Evolutionary conservation across 345 rosid species (phyloP).

Genomic region (Camelina laxa): DNA sequence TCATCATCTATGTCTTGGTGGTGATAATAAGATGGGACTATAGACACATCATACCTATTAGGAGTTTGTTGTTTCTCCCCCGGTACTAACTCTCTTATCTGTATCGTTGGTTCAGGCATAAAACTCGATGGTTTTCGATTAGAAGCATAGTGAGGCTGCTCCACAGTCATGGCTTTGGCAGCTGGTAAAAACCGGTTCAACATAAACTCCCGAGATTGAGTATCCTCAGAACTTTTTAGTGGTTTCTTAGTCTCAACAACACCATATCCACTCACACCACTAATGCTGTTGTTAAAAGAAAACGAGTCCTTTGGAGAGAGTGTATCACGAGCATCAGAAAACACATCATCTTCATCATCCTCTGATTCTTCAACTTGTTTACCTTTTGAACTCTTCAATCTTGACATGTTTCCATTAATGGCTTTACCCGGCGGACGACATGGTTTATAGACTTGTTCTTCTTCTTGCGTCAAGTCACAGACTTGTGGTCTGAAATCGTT

Average conservation of each 20-base stretch:
- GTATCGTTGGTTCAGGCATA: constrained; percentile 57
- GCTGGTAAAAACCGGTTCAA: constrained; percentile 95
- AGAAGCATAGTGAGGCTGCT: constrained; percentile 65
- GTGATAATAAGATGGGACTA: constrained; percentile 38
- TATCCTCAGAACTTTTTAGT: constrained; percentile 57
- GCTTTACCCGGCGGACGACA: constrained; percentile 53
- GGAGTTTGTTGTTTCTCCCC: constrained; percentile 40
- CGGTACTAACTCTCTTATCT: constrained; percentile 43
- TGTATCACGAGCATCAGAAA: constrained; percentile 77
- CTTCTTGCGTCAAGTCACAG: constrained; percentile 30
- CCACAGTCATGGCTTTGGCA: constrained; percentile 90
- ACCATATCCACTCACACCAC: constrained; percentile 65
- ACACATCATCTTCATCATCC: constrained; percentile 54
- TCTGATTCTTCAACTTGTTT: constrained; percentile 40
- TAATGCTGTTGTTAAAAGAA: constrained; percentile 61
- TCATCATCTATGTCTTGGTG: constrained; percentile 49
- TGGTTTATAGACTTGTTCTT: constrained; percentile 38
- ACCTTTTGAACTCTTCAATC: constrained; percentile 41
- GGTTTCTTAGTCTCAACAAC: constrained; percentile 49
- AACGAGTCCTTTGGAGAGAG: constrained; percentile 59
- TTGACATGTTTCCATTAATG: constrained; percentile 26
- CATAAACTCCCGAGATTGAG: constrained; percentile 77
- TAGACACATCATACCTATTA: constrained; percentile 38
- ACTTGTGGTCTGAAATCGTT: constrained; percentile 29
- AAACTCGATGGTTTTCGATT: constrained; percentile 52